Percentiles rank a stretch among this genome's conserved stretches.
phyloP scores from a whole-genome alignment of 345 rosid species.

The Turnera subulata region DNA sequence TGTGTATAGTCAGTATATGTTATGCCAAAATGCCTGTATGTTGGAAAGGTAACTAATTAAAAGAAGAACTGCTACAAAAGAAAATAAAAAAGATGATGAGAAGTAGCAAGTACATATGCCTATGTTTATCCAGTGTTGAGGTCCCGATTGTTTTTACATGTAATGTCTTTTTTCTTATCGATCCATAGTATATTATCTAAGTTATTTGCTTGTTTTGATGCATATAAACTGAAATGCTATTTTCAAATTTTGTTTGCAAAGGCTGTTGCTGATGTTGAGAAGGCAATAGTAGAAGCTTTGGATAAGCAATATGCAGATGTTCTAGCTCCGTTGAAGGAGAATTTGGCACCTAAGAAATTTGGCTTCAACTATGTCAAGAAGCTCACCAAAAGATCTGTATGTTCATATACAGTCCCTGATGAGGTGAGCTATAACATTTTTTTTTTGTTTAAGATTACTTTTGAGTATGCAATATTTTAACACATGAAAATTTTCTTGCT shows the following conservation, averaged over 20 bases:
- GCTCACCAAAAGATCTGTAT: conserved; percentile 72
- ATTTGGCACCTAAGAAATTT: conserved; percentile 78
- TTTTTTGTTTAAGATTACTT: not conserved
- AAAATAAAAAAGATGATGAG: not conserved
- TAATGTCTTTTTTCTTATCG: not conserved
- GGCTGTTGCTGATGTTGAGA: conserved; percentile 97
- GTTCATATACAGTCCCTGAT: conserved; percentile 72
- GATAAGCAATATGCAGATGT: conserved; percentile 96
- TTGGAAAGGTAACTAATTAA: too few relatives aligned
- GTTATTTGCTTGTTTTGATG: not conserved
- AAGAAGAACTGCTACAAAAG: not conserved
- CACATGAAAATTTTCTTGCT: conserved; percentile 11
- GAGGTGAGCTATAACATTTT: conserved; percentile 48
- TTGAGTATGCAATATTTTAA: conserved; percentile 5
- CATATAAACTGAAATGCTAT: not conserved
- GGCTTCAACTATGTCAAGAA: conserved; percentile 91
- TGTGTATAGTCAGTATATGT: too few relatives aligned
- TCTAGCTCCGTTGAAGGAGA: conserved; percentile 83
- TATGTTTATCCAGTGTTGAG: not conserved
- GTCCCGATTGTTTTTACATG: not conserved
- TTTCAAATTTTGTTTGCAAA: conserved; percentile 14
- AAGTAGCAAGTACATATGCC: not conserved
- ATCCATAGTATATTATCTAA: not conserved
- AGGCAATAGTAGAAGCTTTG: conserved; percentile 84
- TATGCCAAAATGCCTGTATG: too few relatives aligned